Evolutionary conservation across 2,329 filamentous ascomycete species (phyloP).

Genomic region (Aspergillus puulaauensis): DNA sequence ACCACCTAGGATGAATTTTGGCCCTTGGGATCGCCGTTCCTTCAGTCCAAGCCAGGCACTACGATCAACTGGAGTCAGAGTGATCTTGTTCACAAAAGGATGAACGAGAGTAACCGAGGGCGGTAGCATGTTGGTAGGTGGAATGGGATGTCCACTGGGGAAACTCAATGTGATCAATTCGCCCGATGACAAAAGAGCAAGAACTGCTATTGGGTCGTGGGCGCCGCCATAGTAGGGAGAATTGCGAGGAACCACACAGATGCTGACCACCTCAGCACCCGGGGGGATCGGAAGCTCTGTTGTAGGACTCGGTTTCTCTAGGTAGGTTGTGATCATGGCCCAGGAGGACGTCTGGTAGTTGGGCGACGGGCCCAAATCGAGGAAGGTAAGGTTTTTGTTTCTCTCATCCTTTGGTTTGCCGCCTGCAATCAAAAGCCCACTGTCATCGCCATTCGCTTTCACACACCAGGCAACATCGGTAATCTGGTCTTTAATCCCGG

Average conservation of each 20-base stretch:
- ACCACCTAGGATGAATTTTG: conserved; percentile 75
- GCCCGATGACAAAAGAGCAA: conserved; percentile 78
- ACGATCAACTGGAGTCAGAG: conserved; percentile 72
- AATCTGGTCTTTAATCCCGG: conserved; percentile 70
- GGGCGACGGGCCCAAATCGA: conserved; percentile 86
- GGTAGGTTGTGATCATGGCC: conserved; percentile 76
- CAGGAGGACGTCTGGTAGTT: conserved; percentile 89
- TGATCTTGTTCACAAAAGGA: conserved; percentile 76
- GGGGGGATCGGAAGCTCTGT: conserved; percentile 72
- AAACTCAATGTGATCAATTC: conserved; percentile 90
- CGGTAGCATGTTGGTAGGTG: conserved; percentile 88
- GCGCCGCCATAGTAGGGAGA: conserved; percentile 85
- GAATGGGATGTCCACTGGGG: conserved; percentile 86
- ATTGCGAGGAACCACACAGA: conserved; percentile 76
- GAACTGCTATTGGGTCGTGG: conserved; percentile 84
- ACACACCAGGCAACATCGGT: conserved; percentile 87
- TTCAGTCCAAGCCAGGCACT: conserved; percentile 85
- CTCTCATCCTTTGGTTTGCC: conserved; percentile 68
- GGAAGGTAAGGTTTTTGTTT: conserved; percentile 77
- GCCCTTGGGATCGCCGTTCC: conserved; percentile 79
- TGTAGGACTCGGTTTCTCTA: conserved; percentile 71
- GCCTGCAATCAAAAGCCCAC: conserved; percentile 80
- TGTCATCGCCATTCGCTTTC: conserved; percentile 91
- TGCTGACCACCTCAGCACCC: conserved; percentile 74
- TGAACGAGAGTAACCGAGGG: conserved; percentile 85